These are phyloP conservation scores for Begonia peltatifolia DNA, from an alignment of 306 rosid species.

Conservation along the genomic window DNA sequence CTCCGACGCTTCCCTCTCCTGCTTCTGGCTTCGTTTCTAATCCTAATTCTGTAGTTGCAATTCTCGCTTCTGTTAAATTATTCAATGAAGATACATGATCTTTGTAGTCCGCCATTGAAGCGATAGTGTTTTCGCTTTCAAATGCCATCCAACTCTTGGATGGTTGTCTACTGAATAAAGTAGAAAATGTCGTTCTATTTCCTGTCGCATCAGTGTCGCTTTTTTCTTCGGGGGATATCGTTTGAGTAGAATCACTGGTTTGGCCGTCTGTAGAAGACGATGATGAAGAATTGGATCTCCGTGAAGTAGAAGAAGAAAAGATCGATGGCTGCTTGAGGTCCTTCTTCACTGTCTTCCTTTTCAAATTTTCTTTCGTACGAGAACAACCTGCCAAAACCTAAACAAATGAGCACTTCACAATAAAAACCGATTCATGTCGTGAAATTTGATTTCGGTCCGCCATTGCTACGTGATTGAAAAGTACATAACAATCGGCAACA, in stretches of 20 bases:
- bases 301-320: background rate
- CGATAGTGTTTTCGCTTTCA: conserved; percentile 12
- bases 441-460: too few species aligned
- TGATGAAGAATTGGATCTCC: background rate
- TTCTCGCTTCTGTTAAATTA: conserved; percentile 32
- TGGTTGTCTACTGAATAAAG: conserved; percentile 9
- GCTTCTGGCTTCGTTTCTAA: conserved; percentile 36
- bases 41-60: conserved; percentile 68
- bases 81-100: conserved; percentile 1
- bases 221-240: too few species aligned
- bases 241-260: background rate
- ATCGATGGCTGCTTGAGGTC: too few species aligned
- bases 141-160: conserved; percentile 80
- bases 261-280: background rate
- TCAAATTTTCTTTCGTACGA: too few species aligned
- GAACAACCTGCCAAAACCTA: too few species aligned
- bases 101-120: background rate
- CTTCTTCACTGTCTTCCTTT: too few species aligned
- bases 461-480: too few species aligned
- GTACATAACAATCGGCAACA: too few species aligned
- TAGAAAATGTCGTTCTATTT: conserved; percentile 4
- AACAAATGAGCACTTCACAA: too few species aligned
- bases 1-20: conserved; percentile 21
- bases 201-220: too few species aligned
- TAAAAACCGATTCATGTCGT: too few species aligned